Evolutionary conservation across 2,329 filamentous ascomycete species (phyloP).

Genomic region (Curvularia verruculosa): DNA sequence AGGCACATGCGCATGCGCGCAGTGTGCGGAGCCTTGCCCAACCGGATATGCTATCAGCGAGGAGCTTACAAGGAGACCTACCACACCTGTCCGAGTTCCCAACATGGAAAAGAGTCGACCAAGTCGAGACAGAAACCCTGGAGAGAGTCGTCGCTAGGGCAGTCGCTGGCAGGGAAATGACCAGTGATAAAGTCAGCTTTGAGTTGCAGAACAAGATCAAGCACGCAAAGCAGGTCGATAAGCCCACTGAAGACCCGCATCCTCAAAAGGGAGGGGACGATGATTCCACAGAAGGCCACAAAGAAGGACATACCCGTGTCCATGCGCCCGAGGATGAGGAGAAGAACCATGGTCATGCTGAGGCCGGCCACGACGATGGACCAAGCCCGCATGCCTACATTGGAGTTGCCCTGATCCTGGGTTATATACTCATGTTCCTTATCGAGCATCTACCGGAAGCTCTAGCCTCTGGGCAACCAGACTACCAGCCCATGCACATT

Average conservation of each 20-base stretch:
- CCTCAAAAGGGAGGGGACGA: slow-evolving; percentile 48
- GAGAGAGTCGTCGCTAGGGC: slow-evolving; percentile 15
- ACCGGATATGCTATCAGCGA: slow-evolving; percentile 32
- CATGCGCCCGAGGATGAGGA: slow-evolving; percentile 43
- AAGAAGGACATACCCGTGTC: slow-evolving; percentile 46
- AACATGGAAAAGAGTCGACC: slow-evolving; percentile 28
- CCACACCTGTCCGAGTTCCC: slow-evolving; percentile 32
- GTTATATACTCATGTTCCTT: slow-evolving; percentile 96
- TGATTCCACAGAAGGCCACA: slow-evolving; percentile 47
- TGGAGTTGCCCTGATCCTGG: slow-evolving; percentile 82
- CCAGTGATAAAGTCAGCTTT: slow-evolving; percentile 32
- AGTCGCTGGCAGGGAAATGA: neutral
- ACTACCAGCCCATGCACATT: slow-evolving; percentile 79
- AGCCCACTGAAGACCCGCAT: slow-evolving; percentile 28
- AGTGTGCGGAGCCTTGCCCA: slow-evolving; percentile 27
- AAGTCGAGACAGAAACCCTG: slow-evolving; percentile 20
- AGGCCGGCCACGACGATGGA: slow-evolving; percentile 50
- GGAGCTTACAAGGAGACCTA: slow-evolving; percentile 36
- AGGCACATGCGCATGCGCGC: slow-evolving; percentile 35
- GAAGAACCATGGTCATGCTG: slow-evolving; percentile 53
- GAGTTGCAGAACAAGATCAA: slow-evolving; percentile 28
- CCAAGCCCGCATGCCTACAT: slow-evolving; percentile 72
- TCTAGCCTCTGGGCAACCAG: slow-evolving; percentile 59
- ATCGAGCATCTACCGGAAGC: slow-evolving; percentile 66
- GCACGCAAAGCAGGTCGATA: slow-evolving; percentile 34